Percentiles rank a stretch among this genome's conserved stretches.
These are phyloP conservation scores for Diaporthe sp. DNA, from an alignment of 2,329 filamentous ascomycete species.

Conservation along the genomic window DNA sequence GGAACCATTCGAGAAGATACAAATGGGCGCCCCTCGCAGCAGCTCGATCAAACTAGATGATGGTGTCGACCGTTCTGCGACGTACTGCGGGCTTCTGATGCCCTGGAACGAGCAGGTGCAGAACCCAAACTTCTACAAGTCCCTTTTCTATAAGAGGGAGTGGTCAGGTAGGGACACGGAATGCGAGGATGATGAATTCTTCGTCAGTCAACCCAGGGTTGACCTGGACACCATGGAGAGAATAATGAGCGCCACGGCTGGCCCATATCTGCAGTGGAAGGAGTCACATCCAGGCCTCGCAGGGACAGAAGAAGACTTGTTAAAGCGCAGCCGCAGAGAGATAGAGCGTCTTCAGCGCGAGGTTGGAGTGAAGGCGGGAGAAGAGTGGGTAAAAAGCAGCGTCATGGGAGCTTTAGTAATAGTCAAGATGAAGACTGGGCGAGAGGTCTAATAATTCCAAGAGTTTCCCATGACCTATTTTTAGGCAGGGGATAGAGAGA, in stretches of 20 bases:
- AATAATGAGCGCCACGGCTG: background rate
- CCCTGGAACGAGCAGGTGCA: background rate
- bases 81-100: background rate
- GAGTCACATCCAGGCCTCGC: background rate
- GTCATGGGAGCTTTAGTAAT: background rate
- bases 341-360: background rate
- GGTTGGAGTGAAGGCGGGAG: background rate
- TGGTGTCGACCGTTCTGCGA: background rate
- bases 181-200: background rate
- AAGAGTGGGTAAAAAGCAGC: background rate
- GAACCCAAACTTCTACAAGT: background rate
- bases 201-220: background rate
- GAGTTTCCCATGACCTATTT: background rate
- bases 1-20: background rate
- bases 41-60: background rate
- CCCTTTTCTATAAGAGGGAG: background rate
- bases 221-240: background rate
- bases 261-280: background rate
- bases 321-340: background rate
- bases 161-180: background rate
- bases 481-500: no score
- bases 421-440: background rate
- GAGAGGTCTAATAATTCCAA: background rate
- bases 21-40: background rate
- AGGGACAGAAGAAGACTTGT: background rate